Evolutionary conservation across 2,329 filamentous ascomycete genomes (phyloP), one percentile per base, ranked within the genome.

Genomic region (Chaetomium olivaceum): DNA sequence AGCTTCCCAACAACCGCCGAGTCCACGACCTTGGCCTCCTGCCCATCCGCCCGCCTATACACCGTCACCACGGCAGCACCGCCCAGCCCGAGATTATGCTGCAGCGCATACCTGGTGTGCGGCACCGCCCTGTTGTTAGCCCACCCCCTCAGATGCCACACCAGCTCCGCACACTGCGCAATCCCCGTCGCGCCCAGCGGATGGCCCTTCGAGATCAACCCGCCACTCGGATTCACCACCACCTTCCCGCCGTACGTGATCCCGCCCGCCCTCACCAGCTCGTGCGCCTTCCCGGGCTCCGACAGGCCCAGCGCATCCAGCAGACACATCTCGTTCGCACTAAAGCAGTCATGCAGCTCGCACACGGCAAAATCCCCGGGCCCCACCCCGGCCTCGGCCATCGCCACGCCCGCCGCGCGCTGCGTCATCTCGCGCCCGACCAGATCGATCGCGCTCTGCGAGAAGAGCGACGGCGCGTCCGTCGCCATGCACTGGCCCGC

Each of bases 341-440:
- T 93, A 85, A 98, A 98, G 82, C 95, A 98, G 81, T 98, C 95
- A 79, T 98, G 95, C 67, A 98, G 83, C 81, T 98, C 94, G 74
- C 92, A 93, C 19, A 98, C 91, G 74, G 90, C 88, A 69, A 94
- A 85, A 70, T 96, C 91, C 39, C 81, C 78, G 0, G 91, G 80
- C 2, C 87, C 84, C 67, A 91, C 81, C 25, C 86, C 85, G 0
- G 93, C 92, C 79, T 98, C 91, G 36, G 80, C 82, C 68, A 91
- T 81, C n/a, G 94, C 94, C 0, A 82, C 80, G 67, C 82, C 78
- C 8, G 87, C 89, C 0, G 94, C 94, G 64, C 83, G 80, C 74
- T 87, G 83, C 19, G 87, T 89, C 94, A 97, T 98, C 68, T 89
- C 88, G 76, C 89, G 94, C 39, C 94, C 95, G 81, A 97, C 87